Evolutionary conservation across 2,329 filamentous ascomycete species (phyloP).

Genomic region (Penicillium oxalicum): DNA sequence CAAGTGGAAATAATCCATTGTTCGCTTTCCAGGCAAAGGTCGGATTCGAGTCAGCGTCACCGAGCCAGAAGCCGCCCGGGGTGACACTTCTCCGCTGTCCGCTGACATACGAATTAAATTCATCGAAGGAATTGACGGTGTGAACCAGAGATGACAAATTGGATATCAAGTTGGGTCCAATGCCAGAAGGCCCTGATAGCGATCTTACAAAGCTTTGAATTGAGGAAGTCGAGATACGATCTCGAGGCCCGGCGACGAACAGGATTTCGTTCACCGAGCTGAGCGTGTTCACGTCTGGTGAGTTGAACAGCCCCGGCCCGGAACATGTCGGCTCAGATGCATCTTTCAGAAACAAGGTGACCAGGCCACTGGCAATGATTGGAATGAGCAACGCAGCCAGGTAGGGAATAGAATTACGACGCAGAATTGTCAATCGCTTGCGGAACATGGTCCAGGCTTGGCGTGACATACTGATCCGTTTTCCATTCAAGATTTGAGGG

Average conservation of each 20-base stretch:
- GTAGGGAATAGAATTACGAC: constrained; percentile 72
- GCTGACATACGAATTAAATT: constrained; percentile 63
- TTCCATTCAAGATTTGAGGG: constrained; percentile 58
- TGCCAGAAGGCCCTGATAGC: background rate
- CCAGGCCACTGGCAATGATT: constrained; percentile 70
- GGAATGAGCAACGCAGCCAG: constrained; percentile 69
- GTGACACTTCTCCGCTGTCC: constrained; percentile 61
- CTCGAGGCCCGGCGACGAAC: constrained; percentile 34
- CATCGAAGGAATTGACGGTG: constrained; percentile 56
- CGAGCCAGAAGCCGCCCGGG: constrained; percentile 75
- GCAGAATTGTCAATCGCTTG: constrained; percentile 72
- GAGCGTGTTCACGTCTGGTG: constrained; percentile 25
- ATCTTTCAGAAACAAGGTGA: constrained; percentile 65
- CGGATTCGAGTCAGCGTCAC: constrained; percentile 53
- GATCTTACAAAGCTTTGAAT: constrained; percentile 17
- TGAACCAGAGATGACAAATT: constrained; percentile 37
- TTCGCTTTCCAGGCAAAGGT: constrained; percentile 64
- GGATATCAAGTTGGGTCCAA: background rate
- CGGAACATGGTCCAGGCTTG: constrained; percentile 70
- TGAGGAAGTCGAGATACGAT: constrained; percentile 21
- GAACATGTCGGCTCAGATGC: constrained; percentile 51
- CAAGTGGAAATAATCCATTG: constrained; percentile 54
- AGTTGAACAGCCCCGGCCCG: constrained; percentile 27
- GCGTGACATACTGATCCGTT: constrained; percentile 59
- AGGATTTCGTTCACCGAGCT: constrained; percentile 26